Evolutionary conservation across 129 eudicot species (phyloP), one percentile per base, ranked within the genome.

Genomic region (Flaveria trinervia): DNA sequence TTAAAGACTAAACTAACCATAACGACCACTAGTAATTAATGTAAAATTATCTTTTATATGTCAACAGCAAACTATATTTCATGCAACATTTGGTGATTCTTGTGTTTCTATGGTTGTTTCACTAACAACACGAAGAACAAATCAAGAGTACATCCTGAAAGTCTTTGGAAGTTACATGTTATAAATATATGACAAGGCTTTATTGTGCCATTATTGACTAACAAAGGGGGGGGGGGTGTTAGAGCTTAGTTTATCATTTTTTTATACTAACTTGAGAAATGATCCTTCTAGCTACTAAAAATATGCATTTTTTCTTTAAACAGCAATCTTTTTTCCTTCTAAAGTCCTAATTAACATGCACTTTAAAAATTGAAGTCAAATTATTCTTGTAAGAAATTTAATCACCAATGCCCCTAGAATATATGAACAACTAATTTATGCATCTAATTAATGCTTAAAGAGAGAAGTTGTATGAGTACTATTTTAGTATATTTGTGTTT

Each of bases 191-290:
- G 44, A 36, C 4, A 68, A 57, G 36, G 33, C 18, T 49, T 66
- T 39, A 43, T 57, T 14, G 67, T 25, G 46, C 23, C 61, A 28
- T 56, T 28, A 57, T 44, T 78, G 52, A 70, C 61, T 61, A 18
- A 18, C 7, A 60, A 60, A n/a, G 12, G 12, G 14, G 26, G 36
- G 16, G 25, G 0, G 33, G 33, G 4, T 4, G 33, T 28, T 18
- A 8, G 65, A 9, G 30, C 30, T 12, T 57, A 22, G 2, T 22
- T 23, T 57, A 57, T 20, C 0, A 57, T 22, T 22, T 57, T 9
- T 20, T 9, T 20, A 16, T 9, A 20, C 18, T 57, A 57, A 57
- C 54, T 2, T 9, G 65, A 57, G 16, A 57, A 57, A 4, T 22
- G 65, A 57, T 57, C 26, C 30, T 20, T 57, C 23, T 52, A 33